Conservation (phyloP, 2,329 filamentous ascomycete genomes). For the Clonostachys solani region DNA sequence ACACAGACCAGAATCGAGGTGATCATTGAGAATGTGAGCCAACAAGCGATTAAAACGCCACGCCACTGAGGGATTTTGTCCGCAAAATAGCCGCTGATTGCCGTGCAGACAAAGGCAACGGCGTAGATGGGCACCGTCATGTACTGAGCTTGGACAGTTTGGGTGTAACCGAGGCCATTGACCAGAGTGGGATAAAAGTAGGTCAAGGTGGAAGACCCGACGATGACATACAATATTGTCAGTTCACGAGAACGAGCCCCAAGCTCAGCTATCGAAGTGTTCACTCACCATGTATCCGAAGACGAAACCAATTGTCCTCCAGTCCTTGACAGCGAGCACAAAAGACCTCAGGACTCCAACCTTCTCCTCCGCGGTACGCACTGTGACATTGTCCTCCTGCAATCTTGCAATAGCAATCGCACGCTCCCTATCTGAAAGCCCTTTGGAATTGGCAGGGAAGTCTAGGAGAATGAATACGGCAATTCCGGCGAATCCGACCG, state of each 20-base stretch:
- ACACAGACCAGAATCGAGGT: constrained; percentile 35
- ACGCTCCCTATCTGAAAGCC: constrained; percentile 41
- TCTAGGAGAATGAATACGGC: constrained; percentile 48
- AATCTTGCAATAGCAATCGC: constrained; percentile 55
- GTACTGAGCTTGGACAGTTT: constrained; percentile 16
- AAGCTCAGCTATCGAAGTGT: neutral
- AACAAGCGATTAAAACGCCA: constrained; percentile 40
- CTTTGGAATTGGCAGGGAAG: constrained; percentile 34
- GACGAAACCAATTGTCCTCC: constrained; percentile 15
- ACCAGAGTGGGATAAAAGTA: constrained; percentile 26
- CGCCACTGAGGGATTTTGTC: constrained; percentile 37
- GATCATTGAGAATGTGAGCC: constrained; percentile 33
- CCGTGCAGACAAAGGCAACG: constrained; percentile 44
- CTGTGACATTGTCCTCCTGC: constrained; percentile 61
- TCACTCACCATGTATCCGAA: constrained; percentile 15
- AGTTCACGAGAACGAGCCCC: constrained; percentile 15
- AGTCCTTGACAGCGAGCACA: constrained; percentile 16
- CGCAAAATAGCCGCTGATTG: constrained; percentile 37
- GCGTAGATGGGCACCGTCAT: constrained; percentile 41
- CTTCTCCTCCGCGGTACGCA: constrained; percentile 44
- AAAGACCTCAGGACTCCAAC: constrained; percentile 11
- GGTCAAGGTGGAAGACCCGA: constrained; percentile 18
- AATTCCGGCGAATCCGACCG: constrained; percentile 52
- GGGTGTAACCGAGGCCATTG: constrained; percentile 17
- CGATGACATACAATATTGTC: constrained; percentile 15